Base-by-base conservation (phyloP, 2,329 filamentous ascomycete species). In the Aureobasidium subglaciale region DNA sequence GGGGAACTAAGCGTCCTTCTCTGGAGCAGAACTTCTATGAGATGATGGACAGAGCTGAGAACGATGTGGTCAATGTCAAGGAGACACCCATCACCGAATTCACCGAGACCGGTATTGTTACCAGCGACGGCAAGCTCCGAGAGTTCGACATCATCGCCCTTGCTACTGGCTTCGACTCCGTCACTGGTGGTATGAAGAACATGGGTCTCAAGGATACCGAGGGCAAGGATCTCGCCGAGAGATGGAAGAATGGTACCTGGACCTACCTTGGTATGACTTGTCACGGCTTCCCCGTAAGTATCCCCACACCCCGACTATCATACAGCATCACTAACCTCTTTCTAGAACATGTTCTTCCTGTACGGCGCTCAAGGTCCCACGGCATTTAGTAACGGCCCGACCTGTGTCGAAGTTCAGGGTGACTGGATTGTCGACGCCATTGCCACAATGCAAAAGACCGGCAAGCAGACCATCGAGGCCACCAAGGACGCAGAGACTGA, bases 21-120 rank as follows among this genome's bases (percentile, higher is more conserved):
- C 66, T 77, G 2, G 74, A 77, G 61, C 73, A 76, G 55, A 69
- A 73, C 60, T 77, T 68, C 58, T 77, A 76, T 49, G 74, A 77
- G 60, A 65, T 72, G 59, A 63, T 76, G 11, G 70, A 76, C 59
- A 66, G 63, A 32, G 68, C 70, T 5, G 68, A 76, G 56, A 73
- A 75, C 48, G 65, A 68, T 20, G 67, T 76, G 15, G 64, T 76
- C 30, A 69, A 75, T 57, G 67, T 75, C 50, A 72, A 71, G 46
- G 67, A 70, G 57, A 73, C 65, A 0, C 72, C 74, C 0, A 73
- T 76, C 43, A 63, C 67, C 40, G 68, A 71, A 27, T 63, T 75
- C 34, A 73, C 67, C 2, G 71, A 74, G 62, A 74, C 70, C 22
- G 74, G 73, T 7, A 72, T 76, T 49, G 65, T 70, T 9, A 74